These are phyloP conservation scores for Candida golubevii DNA, from an alignment of 805 yeast species.

Conservation along the genomic window DNA sequence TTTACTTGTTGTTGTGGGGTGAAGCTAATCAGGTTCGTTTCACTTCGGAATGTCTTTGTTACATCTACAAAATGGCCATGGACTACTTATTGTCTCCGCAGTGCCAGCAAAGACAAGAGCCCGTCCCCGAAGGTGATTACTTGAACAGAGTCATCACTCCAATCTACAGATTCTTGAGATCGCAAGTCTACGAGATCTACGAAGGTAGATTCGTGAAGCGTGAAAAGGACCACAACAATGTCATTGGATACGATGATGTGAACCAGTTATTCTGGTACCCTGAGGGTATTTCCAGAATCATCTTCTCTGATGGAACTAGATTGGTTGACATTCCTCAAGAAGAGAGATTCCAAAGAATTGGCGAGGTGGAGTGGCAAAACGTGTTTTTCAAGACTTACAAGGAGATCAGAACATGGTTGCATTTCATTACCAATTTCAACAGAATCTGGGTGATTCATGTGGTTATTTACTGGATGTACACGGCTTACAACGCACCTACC, in stretches of 20 bases:
- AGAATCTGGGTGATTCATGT: slow-evolving; percentile 95
- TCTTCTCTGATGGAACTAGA: slow-evolving; percentile 88
- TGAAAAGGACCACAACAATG: slow-evolving; percentile 76
- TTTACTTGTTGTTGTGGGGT: slow-evolving; percentile 80
- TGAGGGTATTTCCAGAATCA: slow-evolving; percentile 92
- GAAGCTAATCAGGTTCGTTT: slow-evolving; percentile 94
- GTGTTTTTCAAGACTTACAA: slow-evolving; percentile 80
- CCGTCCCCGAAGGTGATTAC: slow-evolving; percentile 87
- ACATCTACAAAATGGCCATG: slow-evolving; percentile 89
- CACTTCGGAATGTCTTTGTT: slow-evolving; percentile 77
- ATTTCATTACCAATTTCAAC: slow-evolving; percentile 66
- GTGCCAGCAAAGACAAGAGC: slow-evolving; percentile 82
- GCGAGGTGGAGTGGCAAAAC: slow-evolving; percentile 88
- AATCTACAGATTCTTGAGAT: slow-evolving; percentile 69
- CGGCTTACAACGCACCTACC: slow-evolving; percentile 88
- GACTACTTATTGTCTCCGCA: slow-evolving; percentile 87
- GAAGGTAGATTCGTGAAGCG: slow-evolving; percentile 82
- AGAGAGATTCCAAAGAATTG: slow-evolving; percentile 84
- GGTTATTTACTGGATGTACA: slow-evolving; percentile 89
- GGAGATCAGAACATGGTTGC: slow-evolving; percentile 76
- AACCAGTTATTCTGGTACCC: slow-evolving; percentile 99
- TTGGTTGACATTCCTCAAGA: slow-evolving; percentile 84
- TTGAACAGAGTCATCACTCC: slow-evolving; percentile 92
- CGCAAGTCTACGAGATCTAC: slow-evolving; percentile 75
- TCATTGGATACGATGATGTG: slow-evolving; percentile 95